phyloP scores from a whole-genome alignment of 805 yeast genomes.

The Clavispora phyllophila region DNA sequence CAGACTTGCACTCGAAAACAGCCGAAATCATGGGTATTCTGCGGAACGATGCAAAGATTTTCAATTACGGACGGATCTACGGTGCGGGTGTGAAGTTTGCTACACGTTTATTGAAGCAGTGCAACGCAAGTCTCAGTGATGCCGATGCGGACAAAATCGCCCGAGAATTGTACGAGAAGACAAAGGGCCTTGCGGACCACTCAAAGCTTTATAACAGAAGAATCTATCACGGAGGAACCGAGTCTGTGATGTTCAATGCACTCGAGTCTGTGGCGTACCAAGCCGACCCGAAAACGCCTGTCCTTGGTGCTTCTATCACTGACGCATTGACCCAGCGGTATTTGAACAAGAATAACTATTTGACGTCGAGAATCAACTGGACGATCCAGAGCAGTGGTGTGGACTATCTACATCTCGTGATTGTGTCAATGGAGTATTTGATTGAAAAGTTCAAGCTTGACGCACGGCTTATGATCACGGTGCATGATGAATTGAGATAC shows the following conservation, averaged over 20 bases:
- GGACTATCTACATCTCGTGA: conserved; percentile 81
- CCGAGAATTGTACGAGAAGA: conserved; percentile 61
- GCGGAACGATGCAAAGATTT: conserved; percentile 88
- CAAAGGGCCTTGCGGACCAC: conserved; percentile 59
- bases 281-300: conserved; percentile 81
- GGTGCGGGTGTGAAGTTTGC: conserved; percentile 97
- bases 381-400: conserved; percentile 98
- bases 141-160: conserved; percentile 65
- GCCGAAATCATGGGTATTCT: conserved; percentile 85
- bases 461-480: conserved; percentile 79
- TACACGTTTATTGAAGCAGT: conserved; percentile 72
- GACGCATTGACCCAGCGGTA: conserved; percentile 67
- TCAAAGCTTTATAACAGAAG: conserved; percentile 22
- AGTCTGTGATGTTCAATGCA: conserved; percentile 84
- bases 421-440: conserved; percentile 84
- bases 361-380: conserved; percentile 95
- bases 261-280: conserved; percentile 83
- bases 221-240: conserved; percentile 85
- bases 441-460: conserved; percentile 56
- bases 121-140: conserved; percentile 67
- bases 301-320: conserved; percentile 89
- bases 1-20: conserved; percentile 93
- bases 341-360: conserved; percentile 57
- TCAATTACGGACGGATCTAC: conserved; percentile 94
- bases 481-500: conserved; percentile 92